Evolutionary conservation across 2,329 filamentous ascomycete genomes (phyloP).

Genomic region (Orbilia blumenaviensis): DNA sequence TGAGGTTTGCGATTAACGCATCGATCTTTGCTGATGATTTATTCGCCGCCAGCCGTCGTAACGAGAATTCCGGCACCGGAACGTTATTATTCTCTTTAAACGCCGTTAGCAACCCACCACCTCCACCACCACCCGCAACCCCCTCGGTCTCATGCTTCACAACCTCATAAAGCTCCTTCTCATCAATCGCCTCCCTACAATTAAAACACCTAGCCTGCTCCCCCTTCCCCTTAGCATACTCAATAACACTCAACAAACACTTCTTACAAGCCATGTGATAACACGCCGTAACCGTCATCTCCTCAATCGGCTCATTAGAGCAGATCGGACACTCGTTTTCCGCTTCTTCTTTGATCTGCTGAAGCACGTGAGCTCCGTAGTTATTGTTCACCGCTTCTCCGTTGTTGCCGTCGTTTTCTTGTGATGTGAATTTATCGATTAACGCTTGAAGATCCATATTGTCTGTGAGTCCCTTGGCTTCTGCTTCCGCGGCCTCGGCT

Average conservation of each 20-base stretch:
- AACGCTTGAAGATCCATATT: slow-evolving; percentile 94
- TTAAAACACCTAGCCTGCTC: slow-evolving; percentile 85
- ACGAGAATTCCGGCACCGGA: slow-evolving; percentile 68
- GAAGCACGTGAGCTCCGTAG: slow-evolving; percentile 86
- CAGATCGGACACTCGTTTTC: slow-evolving; percentile 93
- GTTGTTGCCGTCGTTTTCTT: slow-evolving; percentile 69
- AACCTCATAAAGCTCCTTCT: slow-evolving; percentile 89
- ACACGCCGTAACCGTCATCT: slow-evolving; percentile 92
- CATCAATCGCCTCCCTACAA: slow-evolving; percentile 83
- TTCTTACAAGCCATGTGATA: slow-evolving; percentile 98
- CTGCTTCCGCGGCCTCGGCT: slow-evolving; percentile 78
- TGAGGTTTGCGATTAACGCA: slow-evolving; percentile 78
- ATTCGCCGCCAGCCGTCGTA: slow-evolving; percentile 68
- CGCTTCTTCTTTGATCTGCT: slow-evolving; percentile 89
- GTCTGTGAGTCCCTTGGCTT: slow-evolving; percentile 78
- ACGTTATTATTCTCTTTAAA: slow-evolving; percentile 59
- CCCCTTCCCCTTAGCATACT: slow-evolving; percentile 68
- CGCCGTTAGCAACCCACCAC: slow-evolving; percentile 57
- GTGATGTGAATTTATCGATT: slow-evolving; percentile 81
- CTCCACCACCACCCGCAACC: slow-evolving; percentile 13
- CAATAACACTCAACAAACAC: slow-evolving; percentile 88
- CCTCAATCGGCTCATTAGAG: slow-evolving; percentile 92
- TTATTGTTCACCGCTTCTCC: too few species aligned
- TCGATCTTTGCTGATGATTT: slow-evolving; percentile 89
- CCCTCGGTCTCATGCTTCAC: slow-evolving; percentile 75